phyloP scores from a whole-genome alignment of 164 flowering plant species.

The Stephania yunnanensis region DNA sequence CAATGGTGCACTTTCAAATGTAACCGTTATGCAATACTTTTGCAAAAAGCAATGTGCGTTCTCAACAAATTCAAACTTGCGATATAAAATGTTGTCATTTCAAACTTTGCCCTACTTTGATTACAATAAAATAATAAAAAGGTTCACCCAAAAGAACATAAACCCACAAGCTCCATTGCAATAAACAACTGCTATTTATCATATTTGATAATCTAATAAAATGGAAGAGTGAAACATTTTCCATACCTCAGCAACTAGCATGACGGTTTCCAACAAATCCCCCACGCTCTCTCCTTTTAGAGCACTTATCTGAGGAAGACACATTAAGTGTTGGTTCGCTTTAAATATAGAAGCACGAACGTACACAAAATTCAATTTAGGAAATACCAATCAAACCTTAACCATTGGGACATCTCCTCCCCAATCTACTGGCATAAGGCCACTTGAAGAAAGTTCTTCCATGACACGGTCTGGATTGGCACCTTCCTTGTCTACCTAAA shows the following conservation, averaged over 20 bases:
- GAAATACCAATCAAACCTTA: slow-evolving; percentile 38
- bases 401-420: slow-evolving; percentile 92
- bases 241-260: slow-evolving; percentile 92
- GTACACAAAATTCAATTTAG: neutral
- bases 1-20: no score
- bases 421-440: slow-evolving; percentile 95
- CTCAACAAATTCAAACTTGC: neutral
- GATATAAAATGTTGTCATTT: neutral
- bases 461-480: slow-evolving; percentile 84
- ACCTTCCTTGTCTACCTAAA: slow-evolving; percentile 91
- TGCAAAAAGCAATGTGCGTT: neutral
- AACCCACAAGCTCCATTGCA: neutral
- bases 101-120: neutral
- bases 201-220: neutral
- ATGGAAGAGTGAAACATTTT: neutral
- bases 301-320: slow-evolving; percentile 62
- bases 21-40: no score
- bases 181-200: neutral
- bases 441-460: slow-evolving; percentile 92
- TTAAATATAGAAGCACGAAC: slow-evolving; percentile 7
- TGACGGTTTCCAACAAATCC: slow-evolving; percentile 78
- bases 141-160: neutral
- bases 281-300: slow-evolving; percentile 81
- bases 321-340: slow-evolving; percentile 4
- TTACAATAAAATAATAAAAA: neutral